phyloP scores from a whole-genome alignment of 1,139 yeast species.

The Suhomyces atakaporum region DNA sequence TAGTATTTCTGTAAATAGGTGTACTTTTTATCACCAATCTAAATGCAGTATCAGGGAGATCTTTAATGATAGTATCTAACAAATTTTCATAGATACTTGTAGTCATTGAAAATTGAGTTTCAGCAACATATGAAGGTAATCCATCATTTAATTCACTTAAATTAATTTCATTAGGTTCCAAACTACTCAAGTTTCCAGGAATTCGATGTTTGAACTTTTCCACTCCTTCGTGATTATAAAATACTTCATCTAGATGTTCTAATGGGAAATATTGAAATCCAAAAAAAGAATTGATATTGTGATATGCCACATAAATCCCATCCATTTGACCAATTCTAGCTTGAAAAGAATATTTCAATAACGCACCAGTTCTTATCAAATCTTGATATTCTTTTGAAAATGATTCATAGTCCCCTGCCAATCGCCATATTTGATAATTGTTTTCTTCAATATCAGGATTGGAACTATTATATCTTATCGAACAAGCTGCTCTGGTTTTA shows the following conservation, averaged over 20 bases:
- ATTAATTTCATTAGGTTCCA: constrained; percentile 13
- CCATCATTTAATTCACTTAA: constrained; percentile 29
- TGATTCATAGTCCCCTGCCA: constrained; percentile 69
- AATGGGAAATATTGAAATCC: constrained; percentile 90
- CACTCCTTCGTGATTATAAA: constrained; percentile 25
- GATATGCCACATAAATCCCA: constrained; percentile 91
- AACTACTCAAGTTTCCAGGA: constrained; percentile 35
- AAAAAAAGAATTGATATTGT: constrained; percentile 75
- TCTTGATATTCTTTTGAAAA: constrained; percentile 80
- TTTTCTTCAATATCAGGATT: constrained; percentile 57
- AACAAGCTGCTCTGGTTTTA: constrained; percentile 87
- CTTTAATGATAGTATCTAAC: constrained; percentile 40
- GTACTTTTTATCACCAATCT: constrained; percentile 33
- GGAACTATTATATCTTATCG: constrained; percentile 77
- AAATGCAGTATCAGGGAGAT: constrained; percentile 30
- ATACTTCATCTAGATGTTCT: constrained; percentile 60
- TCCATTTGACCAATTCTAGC: constrained; percentile 97
- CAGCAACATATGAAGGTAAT: constrained; percentile 59
- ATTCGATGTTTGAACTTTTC: constrained; percentile 27
- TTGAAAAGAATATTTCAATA: constrained; percentile 84
- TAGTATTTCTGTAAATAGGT: constrained; percentile 6
- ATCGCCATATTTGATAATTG: constrained; percentile 65
- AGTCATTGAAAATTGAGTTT: constrained; percentile 69
- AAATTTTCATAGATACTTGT: constrained; percentile 57
- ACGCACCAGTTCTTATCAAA: constrained; percentile 66